A percentile compares a stretch with the other conserved stretches of the same genome.
These are phyloP conservation scores for Hebeloma cylindrosporum DNA, from an alignment of 768 basidiomycete genomes.

Conservation along the genomic window DNA sequence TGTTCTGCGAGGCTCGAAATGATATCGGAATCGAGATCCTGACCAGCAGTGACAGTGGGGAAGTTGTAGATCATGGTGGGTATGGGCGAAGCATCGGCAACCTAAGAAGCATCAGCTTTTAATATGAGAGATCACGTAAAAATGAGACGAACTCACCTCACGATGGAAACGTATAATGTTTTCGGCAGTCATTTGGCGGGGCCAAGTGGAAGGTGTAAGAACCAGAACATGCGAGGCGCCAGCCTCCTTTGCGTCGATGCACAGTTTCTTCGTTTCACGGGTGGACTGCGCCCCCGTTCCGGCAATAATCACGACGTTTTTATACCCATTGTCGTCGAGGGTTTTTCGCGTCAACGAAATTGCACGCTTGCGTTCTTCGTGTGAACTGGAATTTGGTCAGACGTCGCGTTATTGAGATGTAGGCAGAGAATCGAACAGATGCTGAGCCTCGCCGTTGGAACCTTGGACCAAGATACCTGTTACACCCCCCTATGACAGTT, in stretches of 20 bases:
- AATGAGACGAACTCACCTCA: conserved; percentile 38
- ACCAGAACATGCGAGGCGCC: conserved; percentile 83
- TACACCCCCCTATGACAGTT: conserved; percentile 58
- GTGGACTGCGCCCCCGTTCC: conserved; percentile 85
- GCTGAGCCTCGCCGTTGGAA: conserved; percentile 76
- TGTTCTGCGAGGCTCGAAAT: conserved; percentile 68
- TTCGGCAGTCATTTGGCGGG: conserved; percentile 59
- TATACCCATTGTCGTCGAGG: conserved; percentile 70
- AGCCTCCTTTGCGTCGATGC: conserved; percentile 71
- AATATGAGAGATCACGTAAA: not conserved
- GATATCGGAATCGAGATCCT: conserved; percentile 82
- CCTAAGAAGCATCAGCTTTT: conserved; percentile 34
- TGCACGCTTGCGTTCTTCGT: conserved; percentile 63
- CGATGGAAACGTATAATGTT: conserved; percentile 67
- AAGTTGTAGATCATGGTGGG: conserved; percentile 86
- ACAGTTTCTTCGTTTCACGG: conserved; percentile 68
- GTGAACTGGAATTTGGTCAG: conserved; percentile 38
- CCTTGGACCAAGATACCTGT: conserved; percentile 74
- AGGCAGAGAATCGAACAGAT: conserved; percentile 41
- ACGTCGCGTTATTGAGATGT: not conserved
- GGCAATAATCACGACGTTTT: conserved; percentile 68
- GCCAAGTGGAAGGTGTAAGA: conserved; percentile 72
- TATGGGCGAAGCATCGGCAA: conserved; percentile 67
- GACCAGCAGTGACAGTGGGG: conserved; percentile 75
- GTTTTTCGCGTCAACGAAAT: conserved; percentile 69